Conservation (phyloP, 305 asterid species). For the Fraxinus greggii region DNA sequence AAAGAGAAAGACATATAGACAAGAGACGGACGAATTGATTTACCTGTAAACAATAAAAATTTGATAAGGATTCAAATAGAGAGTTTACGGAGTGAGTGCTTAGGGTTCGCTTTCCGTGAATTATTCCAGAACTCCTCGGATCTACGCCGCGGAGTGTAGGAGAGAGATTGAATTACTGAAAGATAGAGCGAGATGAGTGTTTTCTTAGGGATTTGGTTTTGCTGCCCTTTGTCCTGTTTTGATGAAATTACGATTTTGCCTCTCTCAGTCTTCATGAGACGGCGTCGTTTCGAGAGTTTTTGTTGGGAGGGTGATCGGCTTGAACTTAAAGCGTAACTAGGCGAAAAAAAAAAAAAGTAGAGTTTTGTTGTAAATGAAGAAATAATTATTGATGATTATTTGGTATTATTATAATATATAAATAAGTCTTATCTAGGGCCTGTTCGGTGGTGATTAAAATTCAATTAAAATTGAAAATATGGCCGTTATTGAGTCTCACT, state of each 20-base stretch:
- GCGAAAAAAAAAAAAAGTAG: too few species aligned
- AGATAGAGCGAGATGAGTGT: not conserved
- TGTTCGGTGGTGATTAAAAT: too few species aligned
- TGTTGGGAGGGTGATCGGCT: not conserved
- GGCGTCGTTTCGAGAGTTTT: not conserved
- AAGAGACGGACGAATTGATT: not conserved
- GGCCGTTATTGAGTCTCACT: too few species aligned
- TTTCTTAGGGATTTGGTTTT: not conserved
- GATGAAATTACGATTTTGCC: not conserved
- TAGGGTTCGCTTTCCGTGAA: not conserved
- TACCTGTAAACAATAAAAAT: not conserved
- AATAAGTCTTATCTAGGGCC: too few species aligned
- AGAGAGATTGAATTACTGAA: not conserved
- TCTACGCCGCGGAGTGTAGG: slow-evolving; percentile 6
- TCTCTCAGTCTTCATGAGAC: not conserved
- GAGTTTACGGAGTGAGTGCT: not conserved
- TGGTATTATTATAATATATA: too few species aligned
- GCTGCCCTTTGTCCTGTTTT: not conserved
- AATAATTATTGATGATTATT: too few species aligned
- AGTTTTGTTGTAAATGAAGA: too few species aligned
- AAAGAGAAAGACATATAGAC: not conserved
- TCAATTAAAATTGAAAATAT: too few species aligned
- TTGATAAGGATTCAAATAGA: not conserved
- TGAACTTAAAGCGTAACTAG: too few species aligned
- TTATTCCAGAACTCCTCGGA: not conserved